Evolutionary conservation across 345 rosid species (phyloP).

Genomic region (Toxicodendron radicans): DNA sequence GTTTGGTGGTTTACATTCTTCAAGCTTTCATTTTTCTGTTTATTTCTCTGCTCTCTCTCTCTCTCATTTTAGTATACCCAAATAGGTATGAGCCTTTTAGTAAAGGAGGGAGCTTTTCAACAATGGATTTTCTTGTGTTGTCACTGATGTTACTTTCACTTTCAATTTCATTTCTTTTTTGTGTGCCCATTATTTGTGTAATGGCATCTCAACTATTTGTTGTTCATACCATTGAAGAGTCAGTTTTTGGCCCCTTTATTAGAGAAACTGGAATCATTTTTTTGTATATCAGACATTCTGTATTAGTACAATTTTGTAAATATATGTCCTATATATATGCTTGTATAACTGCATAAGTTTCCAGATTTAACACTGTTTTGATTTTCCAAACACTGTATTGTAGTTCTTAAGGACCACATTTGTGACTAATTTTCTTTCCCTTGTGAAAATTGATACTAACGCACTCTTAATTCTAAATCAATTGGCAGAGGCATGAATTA

Average conservation of each 20-base stretch:
- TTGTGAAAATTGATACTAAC: not conserved
- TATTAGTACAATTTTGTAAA: not conserved
- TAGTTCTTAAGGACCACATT: not conserved
- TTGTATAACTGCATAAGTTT: constrained; percentile 1
- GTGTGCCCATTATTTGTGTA: not conserved
- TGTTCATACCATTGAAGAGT: not conserved
- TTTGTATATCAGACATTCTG: not conserved
- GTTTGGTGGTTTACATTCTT: too few species aligned
- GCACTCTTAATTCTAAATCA: not conserved
- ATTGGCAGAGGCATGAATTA: constrained; percentile 62
- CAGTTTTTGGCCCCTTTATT: not conserved
- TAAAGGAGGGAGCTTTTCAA: not conserved
- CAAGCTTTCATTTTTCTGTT: too few species aligned
- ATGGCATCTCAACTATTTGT: not conserved
- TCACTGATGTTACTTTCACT: not conserved
- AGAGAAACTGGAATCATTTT: not conserved
- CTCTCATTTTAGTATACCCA: not conserved
- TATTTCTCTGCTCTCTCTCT: not conserved
- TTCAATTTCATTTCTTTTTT: not conserved
- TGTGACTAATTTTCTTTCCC: not conserved
- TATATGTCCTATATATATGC: not conserved
- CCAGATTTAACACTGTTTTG: not conserved
- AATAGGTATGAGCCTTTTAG: not conserved
- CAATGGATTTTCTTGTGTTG: not conserved
- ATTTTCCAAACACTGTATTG: not conserved